Evolutionary conservation across 208 protist species (phyloP).

Genomic region (Acanthamoeba sp.): DNA sequence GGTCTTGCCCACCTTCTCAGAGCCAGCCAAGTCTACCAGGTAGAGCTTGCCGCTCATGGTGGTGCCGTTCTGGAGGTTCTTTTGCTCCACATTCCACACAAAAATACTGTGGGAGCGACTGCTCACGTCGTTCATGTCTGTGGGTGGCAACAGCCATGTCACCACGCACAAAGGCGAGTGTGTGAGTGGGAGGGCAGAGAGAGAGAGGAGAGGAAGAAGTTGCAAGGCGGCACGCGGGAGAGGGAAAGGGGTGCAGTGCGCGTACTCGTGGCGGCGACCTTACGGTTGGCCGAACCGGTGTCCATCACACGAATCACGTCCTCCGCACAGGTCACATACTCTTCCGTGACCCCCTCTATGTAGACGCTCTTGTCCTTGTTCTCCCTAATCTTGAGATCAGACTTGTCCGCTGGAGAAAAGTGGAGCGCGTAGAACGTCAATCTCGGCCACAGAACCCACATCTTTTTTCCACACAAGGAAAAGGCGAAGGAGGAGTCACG

Average conservation of each 20-base stretch:
- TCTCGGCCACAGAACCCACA: no score
- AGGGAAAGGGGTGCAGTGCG: no score
- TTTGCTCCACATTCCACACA: conserved; percentile 38
- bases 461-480: not conserved
- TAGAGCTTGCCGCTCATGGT: conserved; percentile 83
- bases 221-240: no score
- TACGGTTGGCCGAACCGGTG: conserved; percentile 48
- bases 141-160: no score
- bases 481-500: not conserved
- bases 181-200: no score
- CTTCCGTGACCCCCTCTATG: conserved; percentile 93
- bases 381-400: conserved; percentile 92
- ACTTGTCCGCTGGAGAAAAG: conserved; percentile 66
- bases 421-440: no score
- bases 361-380: conserved; percentile 94
- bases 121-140: conserved; percentile 85
- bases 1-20: conserved; percentile 87
- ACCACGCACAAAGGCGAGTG: no score
- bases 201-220: no score
- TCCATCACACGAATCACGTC: conserved; percentile 70
- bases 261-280: conserved; percentile 72
- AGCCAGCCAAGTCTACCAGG: conserved; percentile 91
- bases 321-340: conserved; percentile 65
- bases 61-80: conserved; percentile 54
- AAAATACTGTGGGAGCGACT: conserved; percentile 89